These are phyloP conservation scores for Nissolia schottii DNA, from an alignment of 306 rosid species.

Conservation along the genomic window DNA sequence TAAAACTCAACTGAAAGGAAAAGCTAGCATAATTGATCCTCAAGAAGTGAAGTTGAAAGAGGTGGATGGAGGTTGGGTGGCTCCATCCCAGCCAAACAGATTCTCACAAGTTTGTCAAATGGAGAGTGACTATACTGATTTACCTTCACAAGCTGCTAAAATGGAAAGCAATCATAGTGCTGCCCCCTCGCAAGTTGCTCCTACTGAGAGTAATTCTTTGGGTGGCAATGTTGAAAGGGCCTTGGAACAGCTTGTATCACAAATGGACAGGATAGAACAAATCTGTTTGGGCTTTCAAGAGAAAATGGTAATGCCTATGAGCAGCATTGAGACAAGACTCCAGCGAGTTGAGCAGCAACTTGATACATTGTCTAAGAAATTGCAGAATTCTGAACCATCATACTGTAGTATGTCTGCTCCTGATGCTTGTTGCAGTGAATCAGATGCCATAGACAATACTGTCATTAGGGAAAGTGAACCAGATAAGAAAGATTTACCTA, in stretches of 20 bases:
- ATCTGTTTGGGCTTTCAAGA: conserved; percentile 77
- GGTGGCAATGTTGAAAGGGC: conserved; percentile 38
- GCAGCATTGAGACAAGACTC: conserved; percentile 77
- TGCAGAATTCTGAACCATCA: conserved; percentile 42
- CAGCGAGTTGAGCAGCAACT: conserved; percentile 83
- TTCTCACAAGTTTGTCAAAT: conserved; percentile 30
- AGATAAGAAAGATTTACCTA: conserved; percentile 32
- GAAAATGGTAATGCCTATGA: conserved; percentile 71
- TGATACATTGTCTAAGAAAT: conserved; percentile 48
- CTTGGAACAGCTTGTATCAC: conserved; percentile 58
- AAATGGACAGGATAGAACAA: conserved; percentile 70
- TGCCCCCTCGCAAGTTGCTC: conserved; percentile 28
- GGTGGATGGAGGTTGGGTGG: conserved; percentile 27
- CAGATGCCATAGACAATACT: conserved; percentile 42
- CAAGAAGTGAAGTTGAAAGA: conserved; percentile 37
- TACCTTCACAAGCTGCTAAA: conserved; percentile 23
- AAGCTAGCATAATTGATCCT: conserved; percentile 22
- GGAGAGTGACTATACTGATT: conserved; percentile 29
- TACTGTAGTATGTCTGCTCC: conserved; percentile 56
- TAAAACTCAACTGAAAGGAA: conserved; percentile 33
- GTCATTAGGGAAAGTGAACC: conserved; percentile 34
- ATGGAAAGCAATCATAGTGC: conserved; percentile 26
- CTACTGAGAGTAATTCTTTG: conserved; percentile 25
- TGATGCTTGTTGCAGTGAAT: conserved; percentile 46
- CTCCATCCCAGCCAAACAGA: conserved; percentile 29